These are phyloP conservation scores for Cystobasidiopsis lactophilus DNA, from an alignment of 768 basidiomycete genomes.

Conservation along the genomic window DNA sequence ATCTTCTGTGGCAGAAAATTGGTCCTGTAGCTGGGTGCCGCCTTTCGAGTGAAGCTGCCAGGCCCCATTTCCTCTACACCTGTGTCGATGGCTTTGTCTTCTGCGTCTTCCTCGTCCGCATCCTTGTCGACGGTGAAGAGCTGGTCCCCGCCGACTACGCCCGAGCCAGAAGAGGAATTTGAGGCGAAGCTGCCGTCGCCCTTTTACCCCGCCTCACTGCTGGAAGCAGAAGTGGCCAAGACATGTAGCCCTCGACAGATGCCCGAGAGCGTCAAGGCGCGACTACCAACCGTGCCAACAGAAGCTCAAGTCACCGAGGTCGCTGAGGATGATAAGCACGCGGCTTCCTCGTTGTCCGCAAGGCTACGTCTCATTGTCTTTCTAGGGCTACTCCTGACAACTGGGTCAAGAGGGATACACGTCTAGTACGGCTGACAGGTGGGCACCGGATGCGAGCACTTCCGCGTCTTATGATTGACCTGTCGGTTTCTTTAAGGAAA, in stretches of 20 bases:
- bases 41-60: too few relatives aligned
- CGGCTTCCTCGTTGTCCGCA: too few relatives aligned
- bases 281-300: neutral
- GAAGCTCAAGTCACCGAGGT: neutral
- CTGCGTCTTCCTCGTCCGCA: too few relatives aligned
- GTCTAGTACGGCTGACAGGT: slow-evolving; percentile 32
- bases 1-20: too few relatives aligned
- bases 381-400: slow-evolving; percentile 26
- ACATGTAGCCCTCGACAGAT: neutral
- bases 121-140: too few relatives aligned
- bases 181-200: neutral
- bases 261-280: neutral
- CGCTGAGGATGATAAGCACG: neutral
- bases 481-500: slow-evolving; percentile 24
- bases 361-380: neutral
- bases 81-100: too few relatives aligned
- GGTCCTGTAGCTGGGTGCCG: too few relatives aligned
- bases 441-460: neutral
- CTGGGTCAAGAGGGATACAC: slow-evolving; percentile 29
- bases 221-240: too few relatives aligned
- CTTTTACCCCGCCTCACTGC: neutral
- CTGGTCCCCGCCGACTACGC: too few relatives aligned
- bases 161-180: neutral
- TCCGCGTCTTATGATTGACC: neutral
- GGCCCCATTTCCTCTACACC: too few relatives aligned